Evolutionary conservation across 1,139 yeast species (phyloP).

Genomic region (Petasospora rhodanensis): DNA sequence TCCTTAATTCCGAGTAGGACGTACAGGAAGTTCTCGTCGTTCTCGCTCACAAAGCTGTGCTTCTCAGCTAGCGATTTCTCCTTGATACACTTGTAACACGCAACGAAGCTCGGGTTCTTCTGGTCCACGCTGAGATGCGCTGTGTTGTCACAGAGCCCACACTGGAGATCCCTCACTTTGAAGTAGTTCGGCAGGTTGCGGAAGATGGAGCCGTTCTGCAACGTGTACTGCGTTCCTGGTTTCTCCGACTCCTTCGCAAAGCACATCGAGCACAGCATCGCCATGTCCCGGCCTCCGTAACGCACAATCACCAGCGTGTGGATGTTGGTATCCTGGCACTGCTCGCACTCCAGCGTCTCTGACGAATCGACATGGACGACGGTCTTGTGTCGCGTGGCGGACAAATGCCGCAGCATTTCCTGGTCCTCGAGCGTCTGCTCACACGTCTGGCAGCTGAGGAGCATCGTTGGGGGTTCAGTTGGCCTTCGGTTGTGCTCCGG

Average conservation of each 20-base stretch:
- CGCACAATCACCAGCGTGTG: slow-evolving; percentile 49
- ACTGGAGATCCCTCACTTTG: slow-evolving; percentile 47
- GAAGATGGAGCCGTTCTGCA: slow-evolving; percentile 53
- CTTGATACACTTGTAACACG: slow-evolving; percentile 41
- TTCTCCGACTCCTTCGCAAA: slow-evolving; percentile 38
- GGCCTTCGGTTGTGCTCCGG: too few relatives aligned
- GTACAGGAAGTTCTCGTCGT: slow-evolving; percentile 43
- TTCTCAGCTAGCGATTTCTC: slow-evolving; percentile 23
- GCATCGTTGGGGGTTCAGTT: background rate
- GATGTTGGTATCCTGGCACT: slow-evolving; percentile 50
- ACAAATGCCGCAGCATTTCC: slow-evolving; percentile 41
- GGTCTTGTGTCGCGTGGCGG: slow-evolving; percentile 50
- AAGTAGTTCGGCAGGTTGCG: slow-evolving; percentile 43
- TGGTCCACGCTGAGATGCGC: slow-evolving; percentile 37
- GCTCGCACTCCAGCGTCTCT: slow-evolving; percentile 51
- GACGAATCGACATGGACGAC: slow-evolving; percentile 32
- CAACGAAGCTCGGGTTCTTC: slow-evolving; percentile 26
- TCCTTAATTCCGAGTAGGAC: slow-evolving; percentile 49
- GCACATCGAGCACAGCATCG: slow-evolving; percentile 46
- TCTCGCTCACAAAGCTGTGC: slow-evolving; percentile 38
- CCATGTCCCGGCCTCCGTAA: slow-evolving; percentile 53
- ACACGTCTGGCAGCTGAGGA: slow-evolving; percentile 31
- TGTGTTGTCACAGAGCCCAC: slow-evolving; percentile 42
- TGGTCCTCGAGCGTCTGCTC: slow-evolving; percentile 24
- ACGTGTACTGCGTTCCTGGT: slow-evolving; percentile 47